phyloP scores from a whole-genome alignment of 2,329 filamentous ascomycete species.

The Phaeosphaeriaceae sp. region DNA sequence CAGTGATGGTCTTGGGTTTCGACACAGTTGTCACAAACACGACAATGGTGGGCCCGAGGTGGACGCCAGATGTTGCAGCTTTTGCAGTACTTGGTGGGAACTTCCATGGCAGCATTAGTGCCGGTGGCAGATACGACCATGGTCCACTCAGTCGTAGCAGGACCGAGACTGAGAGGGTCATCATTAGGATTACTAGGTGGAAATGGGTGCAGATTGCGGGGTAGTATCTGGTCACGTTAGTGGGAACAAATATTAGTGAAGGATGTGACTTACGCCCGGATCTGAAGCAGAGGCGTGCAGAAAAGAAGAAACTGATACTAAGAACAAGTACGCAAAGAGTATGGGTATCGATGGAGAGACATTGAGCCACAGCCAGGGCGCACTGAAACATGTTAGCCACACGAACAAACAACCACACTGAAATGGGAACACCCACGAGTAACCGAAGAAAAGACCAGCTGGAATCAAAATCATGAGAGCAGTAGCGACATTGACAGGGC shows the following conservation, averaged over 20 bases:
- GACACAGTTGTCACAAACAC: slow-evolving; percentile 95
- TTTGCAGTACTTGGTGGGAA: slow-evolving; percentile 97
- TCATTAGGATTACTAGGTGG: slow-evolving; percentile 78
- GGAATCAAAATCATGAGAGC: slow-evolving; percentile 82
- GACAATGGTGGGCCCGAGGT: slow-evolving; percentile 93
- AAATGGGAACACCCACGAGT: slow-evolving; percentile 64
- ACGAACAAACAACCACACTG: not conserved
- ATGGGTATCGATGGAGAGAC: slow-evolving; percentile 89
- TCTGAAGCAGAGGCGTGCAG: slow-evolving; percentile 91
- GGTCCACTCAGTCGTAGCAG: slow-evolving; percentile 91
- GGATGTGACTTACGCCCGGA: slow-evolving; percentile 77
- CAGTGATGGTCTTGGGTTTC: slow-evolving; percentile 98
- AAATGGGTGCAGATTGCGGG: slow-evolving; percentile 88
- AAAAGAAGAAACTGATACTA: slow-evolving; percentile 91
- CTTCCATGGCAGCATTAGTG: slow-evolving; percentile 88
- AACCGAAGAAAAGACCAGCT: slow-evolving; percentile 81
- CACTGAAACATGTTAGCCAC: slow-evolving; percentile 53
- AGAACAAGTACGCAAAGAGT: slow-evolving; percentile 89
- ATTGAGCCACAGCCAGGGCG: slow-evolving; percentile 84
- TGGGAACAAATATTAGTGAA: not conserved
- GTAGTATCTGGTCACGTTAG: slow-evolving; percentile 73
- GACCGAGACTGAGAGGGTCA: slow-evolving; percentile 82
- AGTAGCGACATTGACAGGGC: slow-evolving; percentile 89
- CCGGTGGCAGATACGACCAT: slow-evolving; percentile 83
- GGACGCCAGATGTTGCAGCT: slow-evolving; percentile 98